These are phyloP conservation scores for Rhizodiscina lignyota DNA, from an alignment of 495 filamentous ascomycete species.

Conservation along the genomic window DNA sequence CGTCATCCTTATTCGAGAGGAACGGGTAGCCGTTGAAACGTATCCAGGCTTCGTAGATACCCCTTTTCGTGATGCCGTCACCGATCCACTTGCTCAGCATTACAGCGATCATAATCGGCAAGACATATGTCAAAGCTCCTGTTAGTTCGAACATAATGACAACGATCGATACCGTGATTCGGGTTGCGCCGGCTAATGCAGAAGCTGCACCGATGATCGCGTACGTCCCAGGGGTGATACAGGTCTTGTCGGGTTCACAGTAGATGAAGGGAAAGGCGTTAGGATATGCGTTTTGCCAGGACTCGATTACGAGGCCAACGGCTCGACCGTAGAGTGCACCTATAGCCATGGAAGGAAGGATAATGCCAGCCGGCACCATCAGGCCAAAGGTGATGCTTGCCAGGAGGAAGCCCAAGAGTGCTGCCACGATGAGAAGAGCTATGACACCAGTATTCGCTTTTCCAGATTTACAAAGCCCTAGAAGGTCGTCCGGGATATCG, in stretches of 20 bases:
- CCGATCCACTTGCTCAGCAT: constrained; percentile 98
- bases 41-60: constrained; percentile 98
- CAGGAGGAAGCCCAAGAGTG: constrained; percentile 68
- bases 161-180: constrained; percentile 93
- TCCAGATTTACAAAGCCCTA: constrained; percentile 75
- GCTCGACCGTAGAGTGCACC: constrained; percentile 87
- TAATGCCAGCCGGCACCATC: constrained; percentile 92
- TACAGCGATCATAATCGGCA: constrained; percentile 99
- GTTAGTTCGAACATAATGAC: constrained; percentile 99
- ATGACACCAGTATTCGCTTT: constrained; percentile 55
- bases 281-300: constrained; percentile 71
- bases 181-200: constrained; percentile 84
- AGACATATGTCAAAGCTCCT: constrained; percentile 85
- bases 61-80: constrained; percentile 82
- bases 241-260: constrained; percentile 78
- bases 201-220: constrained; percentile 96
- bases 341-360: constrained; percentile 93
- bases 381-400: constrained; percentile 85
- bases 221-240: constrained; percentile 87
- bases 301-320: constrained; percentile 72
- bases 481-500: constrained; percentile 57
- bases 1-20: constrained; percentile 82
- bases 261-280: constrained; percentile 56
- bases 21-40: constrained; percentile 92
- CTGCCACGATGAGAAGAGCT: constrained; percentile 60